Conservation (phyloP, 108 stramenopile species). For the Fragilaria radians region DNA sequence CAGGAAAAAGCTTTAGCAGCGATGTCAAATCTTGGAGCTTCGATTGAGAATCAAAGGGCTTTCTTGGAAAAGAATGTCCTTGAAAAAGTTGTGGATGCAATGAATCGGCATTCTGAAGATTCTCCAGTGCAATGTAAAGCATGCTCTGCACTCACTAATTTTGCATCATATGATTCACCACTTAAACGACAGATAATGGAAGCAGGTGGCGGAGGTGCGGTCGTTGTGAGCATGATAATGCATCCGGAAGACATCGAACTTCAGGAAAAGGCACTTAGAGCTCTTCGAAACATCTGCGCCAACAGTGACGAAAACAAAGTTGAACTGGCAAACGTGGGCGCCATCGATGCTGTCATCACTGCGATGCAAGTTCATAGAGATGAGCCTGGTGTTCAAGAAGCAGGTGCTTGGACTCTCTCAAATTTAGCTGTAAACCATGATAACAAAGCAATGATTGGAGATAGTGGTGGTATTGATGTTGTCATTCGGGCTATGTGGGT, state of each 20-base stretch:
- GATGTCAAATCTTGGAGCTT: slow-evolving; percentile 54
- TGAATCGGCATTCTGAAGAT: slow-evolving; percentile 47
- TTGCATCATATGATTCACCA: slow-evolving; percentile 44
- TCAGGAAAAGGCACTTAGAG: slow-evolving; percentile 45
- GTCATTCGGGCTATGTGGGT: slow-evolving; percentile 64
- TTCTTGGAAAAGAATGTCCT: slow-evolving; percentile 28
- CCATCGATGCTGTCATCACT: slow-evolving; percentile 52
- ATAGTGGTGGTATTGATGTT: slow-evolving; percentile 59
- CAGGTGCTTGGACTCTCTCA: slow-evolving; percentile 57
- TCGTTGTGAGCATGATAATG: slow-evolving; percentile 68
- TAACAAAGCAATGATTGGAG: slow-evolving; percentile 53
- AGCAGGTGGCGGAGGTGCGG: slow-evolving; percentile 46
- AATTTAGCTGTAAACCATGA: slow-evolving; percentile 43
- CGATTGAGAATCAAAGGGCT: slow-evolving; percentile 19
- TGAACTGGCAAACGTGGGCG: slow-evolving; percentile 49
- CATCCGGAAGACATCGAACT: slow-evolving; percentile 45
- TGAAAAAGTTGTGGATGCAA: slow-evolving; percentile 35
- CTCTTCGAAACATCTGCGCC: slow-evolving; percentile 52
- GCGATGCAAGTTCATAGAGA: slow-evolving; percentile 69
- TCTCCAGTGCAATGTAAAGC: slow-evolving; percentile 51
- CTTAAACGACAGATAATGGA: slow-evolving; percentile 31
- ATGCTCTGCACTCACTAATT: slow-evolving; percentile 43
- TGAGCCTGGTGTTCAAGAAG: slow-evolving; percentile 42
- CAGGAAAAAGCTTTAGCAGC: slow-evolving; percentile 54
- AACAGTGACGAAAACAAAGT: slow-evolving; percentile 60